These are phyloP conservation scores for Chalaropsis ovoidea DNA, from an alignment of 2,329 filamentous ascomycete genomes.

Conservation along the genomic window DNA sequence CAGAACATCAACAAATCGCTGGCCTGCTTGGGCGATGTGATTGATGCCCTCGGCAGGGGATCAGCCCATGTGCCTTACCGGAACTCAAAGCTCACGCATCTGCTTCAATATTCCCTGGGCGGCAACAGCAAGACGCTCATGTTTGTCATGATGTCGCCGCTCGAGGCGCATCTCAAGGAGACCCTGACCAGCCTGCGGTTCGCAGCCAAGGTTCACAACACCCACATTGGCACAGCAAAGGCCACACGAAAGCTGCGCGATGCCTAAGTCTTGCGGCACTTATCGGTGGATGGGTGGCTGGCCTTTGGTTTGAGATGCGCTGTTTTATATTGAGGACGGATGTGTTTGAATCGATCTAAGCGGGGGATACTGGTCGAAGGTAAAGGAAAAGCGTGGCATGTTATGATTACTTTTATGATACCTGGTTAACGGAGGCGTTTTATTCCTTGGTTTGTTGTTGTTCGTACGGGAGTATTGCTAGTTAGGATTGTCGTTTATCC, in stretches of 20 bases:
- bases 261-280: not conserved
- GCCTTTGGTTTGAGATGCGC: not conserved
- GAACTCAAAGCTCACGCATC: constrained; percentile 92
- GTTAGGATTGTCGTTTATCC: too few relatives aligned
- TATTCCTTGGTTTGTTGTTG: constrained; percentile 1
- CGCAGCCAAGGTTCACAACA: constrained; percentile 87
- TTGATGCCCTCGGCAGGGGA: constrained; percentile 78
- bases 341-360: constrained; percentile 1
- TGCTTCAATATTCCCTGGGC: constrained; percentile 87
- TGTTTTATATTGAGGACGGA: not conserved
- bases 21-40: constrained; percentile 86
- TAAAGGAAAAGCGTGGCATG: constrained; percentile 19
- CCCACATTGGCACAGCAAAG: constrained; percentile 83
- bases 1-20: constrained; percentile 96
- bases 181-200: constrained; percentile 92
- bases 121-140: constrained; percentile 97
- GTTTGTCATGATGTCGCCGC: constrained; percentile 95
- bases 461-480: not conserved
- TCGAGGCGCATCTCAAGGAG: constrained; percentile 83
- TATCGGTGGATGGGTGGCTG: not conserved
- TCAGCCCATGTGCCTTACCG: constrained; percentile 83
- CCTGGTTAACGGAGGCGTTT: constrained; percentile 22
- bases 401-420: constrained; percentile 25
- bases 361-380: constrained; percentile 16
- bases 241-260: constrained; percentile 50